These are phyloP conservation scores for Circinella umbellata DNA, from an alignment of 371 early-diverging fungal species.

Conservation along the genomic window DNA sequence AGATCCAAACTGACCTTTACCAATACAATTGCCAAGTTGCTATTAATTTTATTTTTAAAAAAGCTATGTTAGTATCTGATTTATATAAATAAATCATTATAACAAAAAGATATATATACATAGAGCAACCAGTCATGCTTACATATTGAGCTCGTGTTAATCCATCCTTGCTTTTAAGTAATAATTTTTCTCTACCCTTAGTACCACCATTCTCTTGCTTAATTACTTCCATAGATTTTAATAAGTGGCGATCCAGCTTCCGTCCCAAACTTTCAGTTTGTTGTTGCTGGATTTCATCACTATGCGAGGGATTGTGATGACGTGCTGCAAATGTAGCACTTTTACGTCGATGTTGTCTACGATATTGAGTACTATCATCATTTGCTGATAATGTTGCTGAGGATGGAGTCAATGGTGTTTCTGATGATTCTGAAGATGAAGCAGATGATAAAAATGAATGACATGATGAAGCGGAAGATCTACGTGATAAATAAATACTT, in stretches of 20 bases:
- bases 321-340: conserved; percentile 26
- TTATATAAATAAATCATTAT: too few relatives aligned
- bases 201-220: conserved; percentile 17
- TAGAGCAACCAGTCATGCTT: not conserved
- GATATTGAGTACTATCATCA: not conserved
- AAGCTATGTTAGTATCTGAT: too few relatives aligned
- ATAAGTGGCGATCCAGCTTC: conserved; percentile 34
- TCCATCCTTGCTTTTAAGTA: conserved; percentile 33
- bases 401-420: conserved; percentile 18
- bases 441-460: conserved; percentile 26
- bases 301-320: conserved; percentile 10
- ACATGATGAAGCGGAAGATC: conserved; percentile 30
- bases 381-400: not conserved
- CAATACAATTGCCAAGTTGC: conserved; percentile 90
- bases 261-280: conserved; percentile 34
- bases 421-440: conserved; percentile 15
- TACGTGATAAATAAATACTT: conserved; percentile 21
- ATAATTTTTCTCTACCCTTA: conserved; percentile 24
- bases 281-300: conserved; percentile 8
- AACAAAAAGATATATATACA: too few relatives aligned
- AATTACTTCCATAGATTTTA: conserved; percentile 22
- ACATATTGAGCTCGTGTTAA: conserved; percentile 32
- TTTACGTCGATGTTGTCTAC: conserved; percentile 25
- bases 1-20: conserved; percentile 90
- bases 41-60: conserved; percentile 15